Evolutionary conservation across 2,329 filamentous ascomycete genomes (phyloP), one percentile per base, ranked within the genome.

Genomic region (Aspergillus niger): DNA sequence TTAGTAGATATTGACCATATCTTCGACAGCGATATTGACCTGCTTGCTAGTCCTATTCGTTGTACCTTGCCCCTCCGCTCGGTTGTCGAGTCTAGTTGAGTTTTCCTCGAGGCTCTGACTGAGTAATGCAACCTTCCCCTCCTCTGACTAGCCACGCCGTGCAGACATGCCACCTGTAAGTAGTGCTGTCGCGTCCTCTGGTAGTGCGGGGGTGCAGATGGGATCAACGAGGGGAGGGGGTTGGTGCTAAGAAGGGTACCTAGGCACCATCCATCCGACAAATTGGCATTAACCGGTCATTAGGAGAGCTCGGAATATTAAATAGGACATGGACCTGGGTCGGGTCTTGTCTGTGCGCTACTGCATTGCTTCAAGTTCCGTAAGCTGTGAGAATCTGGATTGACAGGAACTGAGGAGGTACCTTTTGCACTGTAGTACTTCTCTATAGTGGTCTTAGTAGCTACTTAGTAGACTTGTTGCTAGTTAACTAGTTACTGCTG

Each of bases 201-300:
- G 41, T 52, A 60, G 53, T 53, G 60, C 58, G 57, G 49, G 58
- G 39, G 20, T 38, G 53, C 39, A 55, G 53, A 36, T 24, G 55
- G 28, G 50, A 49, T 47, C 49, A 51, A 49, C 41, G 28, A 30
- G 36, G 47, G 38, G 38, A 36, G 24, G 24, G 24, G 15, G 32
- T 1, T 20, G 28, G 28, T 30, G 28, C 5, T 30, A 10, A 30
- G 13, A 48, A 8, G 36, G 30, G 47, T 20, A 8, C 39, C 32
- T 38, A 48, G 15, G 13, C 32, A 30, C 26, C 48, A 26, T 22
- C 28, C 28, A 26, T 58, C 36, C 47, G 5, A 36, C 11, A 36
- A 36, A 26, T 8, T 28, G 13, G 20, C 15, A 38, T 13, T 58
- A 17, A 49, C 26, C 24, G 15, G 24, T n/a, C 26, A 17, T n/a